These are phyloP conservation scores for Globisporangium echinulatum DNA, from an alignment of 352 stramenopile genomes.

Conservation along the genomic window DNA sequence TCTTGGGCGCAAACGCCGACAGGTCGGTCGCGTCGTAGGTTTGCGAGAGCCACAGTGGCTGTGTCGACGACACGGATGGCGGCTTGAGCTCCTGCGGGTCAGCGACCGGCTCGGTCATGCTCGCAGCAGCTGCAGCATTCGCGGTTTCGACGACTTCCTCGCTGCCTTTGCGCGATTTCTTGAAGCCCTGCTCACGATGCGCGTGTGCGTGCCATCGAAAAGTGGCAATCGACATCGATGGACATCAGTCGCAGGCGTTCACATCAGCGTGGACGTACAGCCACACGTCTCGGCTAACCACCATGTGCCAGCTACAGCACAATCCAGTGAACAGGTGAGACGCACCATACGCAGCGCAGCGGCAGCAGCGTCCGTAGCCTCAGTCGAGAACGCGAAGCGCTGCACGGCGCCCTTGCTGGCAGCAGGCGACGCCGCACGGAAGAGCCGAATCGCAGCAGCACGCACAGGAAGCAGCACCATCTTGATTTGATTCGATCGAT, in stretches of 20 bases:
- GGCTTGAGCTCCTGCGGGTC: constrained; percentile 36
- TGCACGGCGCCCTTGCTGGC: constrained; percentile 8
- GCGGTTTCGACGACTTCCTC: constrained; percentile 7
- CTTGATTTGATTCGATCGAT: constrained; percentile 9
- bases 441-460: constrained; percentile 25
- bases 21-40: constrained; percentile 54
- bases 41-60: constrained; percentile 73
- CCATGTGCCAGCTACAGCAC: not conserved
- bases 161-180: constrained; percentile 45
- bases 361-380: constrained; percentile 64
- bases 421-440: constrained; percentile 11
- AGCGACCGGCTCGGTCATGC: constrained; percentile 1
- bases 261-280: no score
- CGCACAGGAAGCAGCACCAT: constrained; percentile 44
- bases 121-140: constrained; percentile 3
- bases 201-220: no score
- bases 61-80: constrained; percentile 41
- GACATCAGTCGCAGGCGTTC: no score
- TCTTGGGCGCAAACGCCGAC: constrained; percentile 76
- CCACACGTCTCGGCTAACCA: no score
- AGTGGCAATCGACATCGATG: no score
- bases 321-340: no score
- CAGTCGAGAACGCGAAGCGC: constrained; percentile 40
- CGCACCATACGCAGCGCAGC: constrained; percentile 66
- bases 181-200: constrained; percentile 26